These are phyloP conservation scores for Fusarium beomiforme DNA, from an alignment of 2,329 filamentous ascomycete species.

Conservation along the genomic window DNA sequence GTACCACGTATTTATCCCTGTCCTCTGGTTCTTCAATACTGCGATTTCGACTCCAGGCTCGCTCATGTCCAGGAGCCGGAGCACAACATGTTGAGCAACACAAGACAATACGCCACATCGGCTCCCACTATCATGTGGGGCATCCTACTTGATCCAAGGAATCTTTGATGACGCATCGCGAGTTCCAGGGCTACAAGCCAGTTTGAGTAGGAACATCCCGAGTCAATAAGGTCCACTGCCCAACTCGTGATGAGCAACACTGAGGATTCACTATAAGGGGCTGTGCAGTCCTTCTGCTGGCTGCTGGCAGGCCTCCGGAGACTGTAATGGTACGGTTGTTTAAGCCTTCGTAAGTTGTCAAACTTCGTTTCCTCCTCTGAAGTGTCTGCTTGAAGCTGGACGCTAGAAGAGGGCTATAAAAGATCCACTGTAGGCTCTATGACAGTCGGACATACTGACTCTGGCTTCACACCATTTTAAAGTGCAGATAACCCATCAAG, in stretches of 20 bases:
- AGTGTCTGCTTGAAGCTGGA: not conserved
- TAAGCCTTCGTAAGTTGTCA: not conserved
- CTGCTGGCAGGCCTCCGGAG: not conserved
- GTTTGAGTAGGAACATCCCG: not conserved
- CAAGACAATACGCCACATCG: constrained; percentile 39
- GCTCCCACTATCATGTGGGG: constrained; percentile 34
- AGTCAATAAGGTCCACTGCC: not conserved
- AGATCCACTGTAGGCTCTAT: not conserved
- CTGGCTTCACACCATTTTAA: not conserved
- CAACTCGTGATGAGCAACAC: not conserved
- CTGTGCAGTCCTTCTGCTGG: not conserved
- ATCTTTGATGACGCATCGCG: constrained; percentile 23
- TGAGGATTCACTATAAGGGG: not conserved
- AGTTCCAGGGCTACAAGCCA: constrained; percentile 10
- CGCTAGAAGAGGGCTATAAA: not conserved
- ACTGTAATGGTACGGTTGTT: not conserved
- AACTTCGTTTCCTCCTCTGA: not conserved
- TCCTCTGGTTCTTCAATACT: constrained; percentile 15
- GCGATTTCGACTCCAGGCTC: constrained; percentile 20
- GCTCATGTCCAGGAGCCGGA: constrained; percentile 16
- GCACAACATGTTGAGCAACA: constrained; percentile 31
- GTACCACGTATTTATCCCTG: constrained; percentile 27
- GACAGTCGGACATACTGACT: not conserved
- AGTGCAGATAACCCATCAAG: not conserved
- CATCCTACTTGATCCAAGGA: constrained; percentile 15